Evolutionary conservation across 768 basidiomycete genomes (phyloP).

Genomic region (Cystobasidium ongulense): DNA sequence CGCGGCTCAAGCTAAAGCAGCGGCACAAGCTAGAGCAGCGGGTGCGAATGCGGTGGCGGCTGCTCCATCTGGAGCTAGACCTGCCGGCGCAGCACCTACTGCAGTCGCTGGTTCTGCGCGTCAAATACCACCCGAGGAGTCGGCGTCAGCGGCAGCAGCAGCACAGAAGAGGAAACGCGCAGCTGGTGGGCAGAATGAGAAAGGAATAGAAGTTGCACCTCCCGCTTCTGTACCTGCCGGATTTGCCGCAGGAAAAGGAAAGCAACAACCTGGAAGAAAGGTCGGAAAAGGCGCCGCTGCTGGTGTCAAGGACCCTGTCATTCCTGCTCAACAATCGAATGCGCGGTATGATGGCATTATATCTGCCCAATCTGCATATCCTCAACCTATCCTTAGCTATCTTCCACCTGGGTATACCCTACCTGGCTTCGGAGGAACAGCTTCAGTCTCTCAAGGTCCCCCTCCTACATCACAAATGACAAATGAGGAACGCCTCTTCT

Average conservation of each 20-base stretch:
- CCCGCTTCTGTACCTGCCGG: background rate
- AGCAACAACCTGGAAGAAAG: conserved; percentile 1
- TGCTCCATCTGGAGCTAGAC: background rate
- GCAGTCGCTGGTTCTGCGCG: background rate
- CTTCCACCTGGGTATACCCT: conserved; percentile 24
- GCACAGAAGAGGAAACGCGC: conserved; percentile 6
- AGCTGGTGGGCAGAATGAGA: background rate
- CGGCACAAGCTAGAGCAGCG: background rate
- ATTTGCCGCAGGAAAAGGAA: conserved; percentile 7
- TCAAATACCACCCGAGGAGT: background rate
- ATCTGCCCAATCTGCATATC: conserved; percentile 1
- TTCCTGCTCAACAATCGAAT: conserved; percentile 12
- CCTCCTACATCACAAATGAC: conserved; percentile 37
- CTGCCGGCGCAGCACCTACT: background rate
- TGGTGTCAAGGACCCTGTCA: conserved; percentile 19
- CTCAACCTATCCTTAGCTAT: conserved; percentile 26
- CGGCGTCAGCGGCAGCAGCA: background rate
- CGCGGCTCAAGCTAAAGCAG: background rate
- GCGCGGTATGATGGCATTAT: background rate
- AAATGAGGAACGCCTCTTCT: conserved; percentile 74
- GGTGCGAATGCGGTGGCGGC: background rate
- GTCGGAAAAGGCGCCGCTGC: conserved; percentile 6
- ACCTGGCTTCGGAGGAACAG: background rate
- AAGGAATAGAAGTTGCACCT: background rate
- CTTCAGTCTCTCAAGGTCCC: conserved; percentile 18